Evolutionary conservation across 176 grass and related monocot genomes (phyloP).

Genomic region (Carex littledalei): DNA sequence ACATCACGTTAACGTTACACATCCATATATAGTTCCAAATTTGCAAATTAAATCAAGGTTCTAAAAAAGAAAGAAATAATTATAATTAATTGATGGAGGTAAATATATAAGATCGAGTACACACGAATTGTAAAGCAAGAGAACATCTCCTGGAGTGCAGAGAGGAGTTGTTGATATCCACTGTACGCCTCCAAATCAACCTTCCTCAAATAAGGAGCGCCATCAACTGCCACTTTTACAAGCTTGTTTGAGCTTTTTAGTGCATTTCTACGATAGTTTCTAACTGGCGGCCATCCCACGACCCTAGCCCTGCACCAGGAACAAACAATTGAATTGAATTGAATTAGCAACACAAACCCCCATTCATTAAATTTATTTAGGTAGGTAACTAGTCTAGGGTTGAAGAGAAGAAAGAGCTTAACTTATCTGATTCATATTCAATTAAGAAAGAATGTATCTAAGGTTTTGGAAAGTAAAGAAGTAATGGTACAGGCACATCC

Average conservation of each 20-base stretch:
- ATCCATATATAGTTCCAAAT: not conserved
- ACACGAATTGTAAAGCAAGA: conserved; percentile 93
- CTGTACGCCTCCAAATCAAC: conserved; percentile 71
- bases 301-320: conserved; percentile 48
- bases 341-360: not conserved
- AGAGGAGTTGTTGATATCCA: conserved; percentile 69
- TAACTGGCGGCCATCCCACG: conserved; percentile 97
- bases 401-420: not conserved
- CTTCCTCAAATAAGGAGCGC: conserved; percentile 88
- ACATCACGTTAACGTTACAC: not conserved
- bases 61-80: not conserved
- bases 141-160: conserved; percentile 88
- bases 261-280: conserved; percentile 72
- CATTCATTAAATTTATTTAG: not conserved
- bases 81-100: not conserved
- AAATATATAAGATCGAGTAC: not conserved
- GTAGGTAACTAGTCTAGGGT: not conserved
- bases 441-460: not conserved
- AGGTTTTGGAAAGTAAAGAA: not conserved
- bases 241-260: conserved; percentile 56
- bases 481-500: not conserved
- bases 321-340: not conserved
- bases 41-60: not conserved
- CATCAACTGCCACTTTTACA: conserved; percentile 96
- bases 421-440: not conserved